Percentiles rank a stretch among this genome's conserved stretches.
Evolutionary conservation across 805 yeast species (phyloP).

Genomic region (Kluyveromyces dobzhanskii): DNA sequence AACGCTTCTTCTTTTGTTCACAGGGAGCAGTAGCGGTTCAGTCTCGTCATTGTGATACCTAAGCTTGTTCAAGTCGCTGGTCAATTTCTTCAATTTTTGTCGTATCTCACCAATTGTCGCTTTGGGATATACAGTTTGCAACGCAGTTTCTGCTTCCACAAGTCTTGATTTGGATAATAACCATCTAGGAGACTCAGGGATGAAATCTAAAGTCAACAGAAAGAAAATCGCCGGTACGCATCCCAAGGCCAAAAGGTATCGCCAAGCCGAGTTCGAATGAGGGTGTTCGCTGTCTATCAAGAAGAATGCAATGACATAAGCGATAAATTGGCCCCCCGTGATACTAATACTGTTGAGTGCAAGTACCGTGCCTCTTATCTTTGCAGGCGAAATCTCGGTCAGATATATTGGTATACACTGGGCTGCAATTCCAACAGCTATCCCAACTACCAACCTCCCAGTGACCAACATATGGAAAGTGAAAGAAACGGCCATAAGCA

Average conservation of each 20-base stretch:
- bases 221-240: constrained; percentile 36
- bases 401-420: constrained; percentile 56
- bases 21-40: constrained; percentile 28
- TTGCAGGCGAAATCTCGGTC: constrained; percentile 42
- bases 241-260: constrained; percentile 33
- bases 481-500: constrained; percentile 38
- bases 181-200: constrained; percentile 47
- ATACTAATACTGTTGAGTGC: constrained; percentile 36
- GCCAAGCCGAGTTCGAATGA: constrained; percentile 28
- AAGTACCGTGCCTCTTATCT: constrained; percentile 31
- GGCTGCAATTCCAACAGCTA: constrained; percentile 66
- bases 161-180: constrained; percentile 28
- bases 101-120: constrained; percentile 36
- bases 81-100: constrained; percentile 39
- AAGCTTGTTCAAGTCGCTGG: constrained; percentile 33
- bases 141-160: constrained; percentile 34
- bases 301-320: constrained; percentile 33
- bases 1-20: constrained; percentile 22
- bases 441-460: constrained; percentile 61
- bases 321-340: constrained; percentile 44
- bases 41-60: constrained; percentile 26
- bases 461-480: constrained; percentile 34
- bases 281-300: constrained; percentile 11
- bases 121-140: constrained; percentile 37
- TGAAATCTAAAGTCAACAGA: constrained; percentile 30